Evolutionary conservation across 495 filamentous ascomycete genomes (phyloP), one percentile per base, ranked within the genome.

Genomic region (Penicillium egyptiacum): DNA sequence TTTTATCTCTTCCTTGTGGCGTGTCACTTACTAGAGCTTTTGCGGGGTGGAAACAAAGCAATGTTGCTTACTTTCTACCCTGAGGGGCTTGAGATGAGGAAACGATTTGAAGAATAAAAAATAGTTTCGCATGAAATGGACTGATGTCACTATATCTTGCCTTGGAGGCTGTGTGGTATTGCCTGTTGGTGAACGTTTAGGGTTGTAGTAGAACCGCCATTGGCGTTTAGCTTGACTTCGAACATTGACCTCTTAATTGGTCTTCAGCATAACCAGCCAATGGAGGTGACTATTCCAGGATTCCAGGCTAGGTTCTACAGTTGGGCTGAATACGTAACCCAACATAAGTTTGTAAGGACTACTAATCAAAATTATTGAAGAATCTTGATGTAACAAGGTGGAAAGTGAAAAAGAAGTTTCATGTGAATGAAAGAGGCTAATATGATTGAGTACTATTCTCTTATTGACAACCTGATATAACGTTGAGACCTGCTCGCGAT

Each of bases 51-150:
- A 54, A 55, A 49, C 55, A 10, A 56, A 48, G 52, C 50, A 37
- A 45, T 57, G 53, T 35, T 50, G 45, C 53, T 40, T 55, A 50
- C 44, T 55, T 62, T 50, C 25, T 53, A 25, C 48, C 41, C 42
- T 14, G 45, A 26, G 22, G 44, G 47, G 42, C 35, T 58, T 55
- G 61, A 55, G 57, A 64, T 57, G 64, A 61, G 58, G 47, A 55
- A 59, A 65, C 52, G 63, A 63, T 63, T 41, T 52, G 56, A 64
- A 64, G 46, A 50, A 61, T 55, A 55, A 55, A 68, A 42, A 53
- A 11, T 59, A 60, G 65, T 60, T 56, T 65, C 51, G 49, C 45
- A 65, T 68, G 55, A 62, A 51, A 67, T 67, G 53, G 56, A 65
- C 53, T 53, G 45, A 52, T 55, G 56, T 60, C 53, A 62, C 33